phyloP scores from a whole-genome alignment of 106 monocot genomes.

The Phalaenopsis equestris region DNA sequence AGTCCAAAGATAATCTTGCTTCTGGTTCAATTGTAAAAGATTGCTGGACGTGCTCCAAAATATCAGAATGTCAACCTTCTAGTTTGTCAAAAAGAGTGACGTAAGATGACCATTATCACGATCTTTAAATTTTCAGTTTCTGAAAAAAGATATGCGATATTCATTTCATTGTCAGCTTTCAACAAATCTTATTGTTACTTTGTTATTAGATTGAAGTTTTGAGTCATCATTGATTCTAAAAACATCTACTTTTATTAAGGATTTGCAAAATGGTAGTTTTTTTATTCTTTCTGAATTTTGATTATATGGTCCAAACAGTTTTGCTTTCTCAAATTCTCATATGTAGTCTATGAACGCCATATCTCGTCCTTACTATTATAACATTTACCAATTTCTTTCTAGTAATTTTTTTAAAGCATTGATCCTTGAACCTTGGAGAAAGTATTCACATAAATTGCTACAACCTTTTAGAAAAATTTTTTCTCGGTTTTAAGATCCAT shows the following conservation, averaged over 20 bases:
- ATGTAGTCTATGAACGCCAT: not conserved
- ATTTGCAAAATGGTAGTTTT: not conserved
- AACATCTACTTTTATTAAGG: not conserved
- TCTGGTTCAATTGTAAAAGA: slow-evolving; percentile 12
- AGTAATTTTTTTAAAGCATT: not conserved
- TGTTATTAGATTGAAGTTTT: not conserved
- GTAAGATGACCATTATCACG: not conserved
- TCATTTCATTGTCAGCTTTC: not conserved
- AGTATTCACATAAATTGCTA: not conserved
- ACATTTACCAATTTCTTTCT: not conserved
- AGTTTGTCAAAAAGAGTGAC: not conserved
- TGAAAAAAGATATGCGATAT: not conserved
- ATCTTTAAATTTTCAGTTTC: not conserved
- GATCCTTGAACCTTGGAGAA: not conserved
- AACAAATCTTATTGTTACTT: not conserved
- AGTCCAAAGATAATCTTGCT: slow-evolving; percentile 12
- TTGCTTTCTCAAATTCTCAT: not conserved
- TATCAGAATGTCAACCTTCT: slow-evolving; percentile 8
- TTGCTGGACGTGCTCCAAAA: slow-evolving; percentile 8
- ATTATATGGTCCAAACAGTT: not conserved
- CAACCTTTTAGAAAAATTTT: not conserved
- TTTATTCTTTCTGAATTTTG: not conserved
- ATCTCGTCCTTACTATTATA: not conserved
- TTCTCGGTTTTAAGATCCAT: not conserved
- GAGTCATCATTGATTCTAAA: not conserved